Conservation (phyloP, 331 rosid species). For the Ulmus americana region DNA sequence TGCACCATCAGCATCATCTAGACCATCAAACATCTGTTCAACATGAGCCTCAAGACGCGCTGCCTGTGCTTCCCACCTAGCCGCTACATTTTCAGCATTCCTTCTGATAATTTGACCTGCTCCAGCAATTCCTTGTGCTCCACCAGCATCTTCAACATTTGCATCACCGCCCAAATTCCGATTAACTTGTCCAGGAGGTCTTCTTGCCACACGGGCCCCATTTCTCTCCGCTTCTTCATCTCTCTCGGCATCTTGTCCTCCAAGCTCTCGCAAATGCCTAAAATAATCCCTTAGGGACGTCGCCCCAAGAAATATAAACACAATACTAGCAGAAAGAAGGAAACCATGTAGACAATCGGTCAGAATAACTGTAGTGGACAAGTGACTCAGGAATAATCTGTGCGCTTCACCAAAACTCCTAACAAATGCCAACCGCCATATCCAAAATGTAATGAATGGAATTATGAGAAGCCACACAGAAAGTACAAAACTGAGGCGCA, state of each 20-base stretch:
- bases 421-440: conserved; percentile 97
- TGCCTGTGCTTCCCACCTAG: conserved; percentile 98
- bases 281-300: conserved; percentile 97
- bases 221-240: conserved; percentile 94
- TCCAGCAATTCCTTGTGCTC: conserved; percentile 82
- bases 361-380: conserved; percentile 74
- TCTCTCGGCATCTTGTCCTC: conserved; percentile 90
- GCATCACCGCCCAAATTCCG: conserved; percentile 71
- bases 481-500: conserved; percentile 91
- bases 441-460: conserved; percentile 97
- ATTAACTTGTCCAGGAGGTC: conserved; percentile 84
- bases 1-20: conserved; percentile 98
- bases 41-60: conserved; percentile 99
- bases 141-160: conserved; percentile 81
- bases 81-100: conserved; percentile 95
- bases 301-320: conserved; percentile 93
- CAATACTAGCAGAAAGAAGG: conserved; percentile 94
- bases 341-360: conserved; percentile 99
- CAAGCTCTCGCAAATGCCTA: conserved; percentile 92
- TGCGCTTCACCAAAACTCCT: conserved; percentile 97
- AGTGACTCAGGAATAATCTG: conserved; percentile 84
- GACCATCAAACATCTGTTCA: conserved; percentile 97
- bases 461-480: conserved; percentile 96
- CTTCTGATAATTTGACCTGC: conserved; percentile 90
- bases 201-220: conserved; percentile 84